These are phyloP conservation scores for Cerioporus squamosus DNA, from an alignment of 1,284 basidiomycete species.

Conservation along the genomic window DNA sequence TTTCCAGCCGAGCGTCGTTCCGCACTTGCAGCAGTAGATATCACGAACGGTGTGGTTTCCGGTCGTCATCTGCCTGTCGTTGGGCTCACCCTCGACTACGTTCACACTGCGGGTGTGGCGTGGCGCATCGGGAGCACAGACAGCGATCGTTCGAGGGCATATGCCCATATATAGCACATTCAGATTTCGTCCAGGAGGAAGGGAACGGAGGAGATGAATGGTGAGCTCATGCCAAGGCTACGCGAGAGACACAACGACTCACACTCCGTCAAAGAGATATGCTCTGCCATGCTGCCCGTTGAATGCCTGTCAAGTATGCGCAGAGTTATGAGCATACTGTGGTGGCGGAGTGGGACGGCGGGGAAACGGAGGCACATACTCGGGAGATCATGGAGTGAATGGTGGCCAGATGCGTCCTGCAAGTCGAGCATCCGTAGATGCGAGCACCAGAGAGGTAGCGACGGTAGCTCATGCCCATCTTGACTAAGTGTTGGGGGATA, in stretches of 20 bases:
- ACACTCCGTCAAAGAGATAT: conserved; percentile 93
- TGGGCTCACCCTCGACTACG: conserved; percentile 84
- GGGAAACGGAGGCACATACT: conserved; percentile 58
- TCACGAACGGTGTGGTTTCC: conserved; percentile 96
- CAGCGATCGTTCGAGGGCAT: conserved; percentile 5
- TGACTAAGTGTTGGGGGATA: conserved; percentile 13
- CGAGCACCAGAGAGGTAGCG: conserved; percentile 87
- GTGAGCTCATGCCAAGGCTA: conserved; percentile 5
- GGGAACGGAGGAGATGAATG: not conserved
- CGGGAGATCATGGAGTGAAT: conserved; percentile 92
- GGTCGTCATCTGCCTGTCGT: conserved; percentile 95
- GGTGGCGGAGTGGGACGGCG: not conserved
- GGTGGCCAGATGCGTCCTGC: conserved; percentile 93
- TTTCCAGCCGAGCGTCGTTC: conserved; percentile 92
- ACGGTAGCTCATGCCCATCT: conserved; percentile 89
- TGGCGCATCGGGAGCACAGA: not conserved
- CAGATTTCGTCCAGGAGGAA: conserved; percentile 2
- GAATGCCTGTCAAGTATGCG: conserved; percentile 65
- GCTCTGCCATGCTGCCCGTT: conserved; percentile 95
- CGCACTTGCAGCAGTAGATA: conserved; percentile 91
- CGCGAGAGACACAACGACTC: conserved; percentile 40
- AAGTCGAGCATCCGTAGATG: conserved; percentile 90
- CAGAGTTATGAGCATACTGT: conserved; percentile 11
- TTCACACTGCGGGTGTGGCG: conserved; percentile 74
- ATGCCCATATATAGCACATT: conserved; percentile 18